These are phyloP conservation scores for Pseudevernia furfuracea DNA, from an alignment of 495 filamentous ascomycete species.

Conservation along the genomic window DNA sequence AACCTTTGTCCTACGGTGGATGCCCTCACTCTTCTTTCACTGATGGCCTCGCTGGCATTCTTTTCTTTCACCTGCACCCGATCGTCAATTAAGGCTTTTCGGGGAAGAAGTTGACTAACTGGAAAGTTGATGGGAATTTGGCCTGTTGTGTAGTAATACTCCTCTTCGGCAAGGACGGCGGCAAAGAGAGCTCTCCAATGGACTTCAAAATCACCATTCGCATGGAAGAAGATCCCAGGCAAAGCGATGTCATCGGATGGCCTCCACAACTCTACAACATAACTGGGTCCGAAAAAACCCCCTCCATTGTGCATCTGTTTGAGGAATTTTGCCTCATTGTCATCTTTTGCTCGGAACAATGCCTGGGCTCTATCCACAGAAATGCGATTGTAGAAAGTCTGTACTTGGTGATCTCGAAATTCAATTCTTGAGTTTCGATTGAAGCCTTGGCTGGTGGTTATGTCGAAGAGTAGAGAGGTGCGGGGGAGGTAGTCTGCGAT, in stretches of 20 bases:
- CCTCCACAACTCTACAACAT: neutral
- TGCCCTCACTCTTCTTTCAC: neutral
- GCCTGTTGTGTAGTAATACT: neutral
- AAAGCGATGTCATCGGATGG: neutral
- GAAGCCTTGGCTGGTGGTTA: constrained; percentile 4
- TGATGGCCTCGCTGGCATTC: neutral
- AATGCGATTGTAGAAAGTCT: neutral
- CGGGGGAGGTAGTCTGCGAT: neutral
- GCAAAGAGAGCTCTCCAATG: constrained; percentile 1
- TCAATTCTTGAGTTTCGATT: neutral
- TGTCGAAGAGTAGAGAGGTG: neutral
- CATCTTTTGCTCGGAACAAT: neutral
- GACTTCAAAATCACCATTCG: neutral
- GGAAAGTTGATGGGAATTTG: neutral
- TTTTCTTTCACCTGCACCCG: neutral
- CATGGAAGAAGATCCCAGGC: neutral
- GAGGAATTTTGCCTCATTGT: neutral
- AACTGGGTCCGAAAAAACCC: neutral
- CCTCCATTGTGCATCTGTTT: neutral
- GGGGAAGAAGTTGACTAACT: neutral
- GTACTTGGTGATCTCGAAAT: neutral
- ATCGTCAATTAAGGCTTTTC: neutral
- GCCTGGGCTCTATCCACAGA: neutral
- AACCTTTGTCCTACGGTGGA: neutral
- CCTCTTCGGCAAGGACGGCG: neutral